Conservation (phyloP, 805 yeast species). For the Candida hispaniensis region DNA sequence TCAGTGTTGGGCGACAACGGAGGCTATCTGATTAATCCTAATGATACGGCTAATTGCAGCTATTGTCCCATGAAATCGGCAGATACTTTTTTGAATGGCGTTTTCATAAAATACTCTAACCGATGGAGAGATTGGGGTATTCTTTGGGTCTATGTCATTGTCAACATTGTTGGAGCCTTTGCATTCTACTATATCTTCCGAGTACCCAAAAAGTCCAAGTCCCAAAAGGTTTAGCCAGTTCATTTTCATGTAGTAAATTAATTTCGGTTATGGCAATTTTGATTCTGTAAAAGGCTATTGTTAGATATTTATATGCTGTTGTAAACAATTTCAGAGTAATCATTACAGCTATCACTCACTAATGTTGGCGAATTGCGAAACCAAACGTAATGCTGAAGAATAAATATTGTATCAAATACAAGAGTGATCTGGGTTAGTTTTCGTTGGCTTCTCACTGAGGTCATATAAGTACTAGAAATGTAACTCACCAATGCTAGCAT, state of each 20-base stretch:
- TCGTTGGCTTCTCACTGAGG: neutral
- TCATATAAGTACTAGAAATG: constrained; percentile 1
- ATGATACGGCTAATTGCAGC: constrained; percentile 43
- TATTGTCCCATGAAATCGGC: constrained; percentile 52
- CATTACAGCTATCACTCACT: no score
- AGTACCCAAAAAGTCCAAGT: constrained; percentile 39
- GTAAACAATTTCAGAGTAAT: no score
- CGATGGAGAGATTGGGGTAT: constrained; percentile 54
- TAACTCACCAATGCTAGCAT: constrained; percentile 33
- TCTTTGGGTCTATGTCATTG: constrained; percentile 38
- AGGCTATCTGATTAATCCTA: constrained; percentile 38
- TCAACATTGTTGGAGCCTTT: constrained; percentile 37
- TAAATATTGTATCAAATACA: constrained; percentile 27
- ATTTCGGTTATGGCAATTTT: no score
- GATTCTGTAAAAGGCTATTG: no score
- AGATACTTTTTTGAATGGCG: constrained; percentile 43
- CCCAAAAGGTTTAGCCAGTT: constrained; percentile 1
- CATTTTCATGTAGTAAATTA: no score
- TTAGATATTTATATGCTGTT: no score
- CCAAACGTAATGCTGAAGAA: constrained; percentile 24
- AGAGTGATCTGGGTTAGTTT: constrained; percentile 22
- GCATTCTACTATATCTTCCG: constrained; percentile 54
- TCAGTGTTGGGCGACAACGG: constrained; percentile 25
- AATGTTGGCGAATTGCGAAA: no score
- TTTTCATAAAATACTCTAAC: constrained; percentile 28